Evolutionary conservation across 257 asterid species (phyloP), one percentile per base, ranked within the genome.

Genomic region (Galeopsis tetrahit): DNA sequence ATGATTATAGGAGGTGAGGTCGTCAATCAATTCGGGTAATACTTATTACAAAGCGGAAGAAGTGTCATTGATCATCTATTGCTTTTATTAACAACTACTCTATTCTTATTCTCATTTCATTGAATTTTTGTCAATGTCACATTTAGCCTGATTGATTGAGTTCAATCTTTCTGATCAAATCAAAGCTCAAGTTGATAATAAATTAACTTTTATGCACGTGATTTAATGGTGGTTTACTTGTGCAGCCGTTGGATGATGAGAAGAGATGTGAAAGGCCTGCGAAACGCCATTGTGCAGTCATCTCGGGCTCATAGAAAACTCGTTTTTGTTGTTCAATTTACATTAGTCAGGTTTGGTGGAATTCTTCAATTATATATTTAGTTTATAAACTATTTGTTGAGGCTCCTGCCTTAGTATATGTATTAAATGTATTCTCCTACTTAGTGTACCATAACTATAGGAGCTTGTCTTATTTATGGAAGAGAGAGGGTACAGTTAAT

Each of bases 241-340:
- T 85, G 85, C 90, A 88, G 97, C 77, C 83, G 43, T 63, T 68
- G 33, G 87, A 81, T 13, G 82, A 81, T 49, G 85, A 76, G 63
- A 86, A 86, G 85, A 79, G 78, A 38, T 62, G 77, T 75, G 80
- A 66, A 71, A 83, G 85, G 79, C 67, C 81, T 14, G 70, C 70
- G 43, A 87, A 89, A 70, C 83, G 87, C 55, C 89, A 62, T 1
- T 87, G 97, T 68, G 57, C 76, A 33, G 90, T 93, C 79, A 76
- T 82, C 46, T 49, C 69, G 42, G 75, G 66, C 69, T 77, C 79
- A 21, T 82, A 72, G 73, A 58, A 60, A 40, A 48, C 1, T 31
- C 5, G 2, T 48, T 11, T 55, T 6, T 79, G 77, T 64, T 57
- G 69, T 69, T 48, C 60, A 55, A 53, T 35, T 69, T 32, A 32